Conservation (phyloP, 1,284 basidiomycete genomes). For the Boletellus sp. region DNA sequence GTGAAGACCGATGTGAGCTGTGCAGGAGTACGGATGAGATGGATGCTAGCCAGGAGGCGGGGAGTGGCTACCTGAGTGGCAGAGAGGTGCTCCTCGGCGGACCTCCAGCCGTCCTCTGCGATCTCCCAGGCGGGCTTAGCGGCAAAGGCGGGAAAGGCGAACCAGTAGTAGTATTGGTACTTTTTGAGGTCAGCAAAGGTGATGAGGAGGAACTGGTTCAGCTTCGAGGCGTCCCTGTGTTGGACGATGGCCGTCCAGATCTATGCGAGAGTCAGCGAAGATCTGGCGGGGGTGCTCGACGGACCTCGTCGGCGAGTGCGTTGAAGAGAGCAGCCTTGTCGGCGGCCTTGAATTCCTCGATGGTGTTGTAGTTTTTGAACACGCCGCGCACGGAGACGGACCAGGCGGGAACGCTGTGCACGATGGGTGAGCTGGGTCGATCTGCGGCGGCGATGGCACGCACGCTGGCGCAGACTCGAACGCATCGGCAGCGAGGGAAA, state of each 20-base stretch:
- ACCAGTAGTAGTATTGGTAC: conserved; percentile 98
- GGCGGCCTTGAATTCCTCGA: conserved; percentile 90
- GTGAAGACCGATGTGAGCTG: conserved; percentile 52
- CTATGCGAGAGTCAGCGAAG: conserved; percentile 31
- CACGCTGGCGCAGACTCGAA: conserved; percentile 45
- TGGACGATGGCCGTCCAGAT: conserved; percentile 62
- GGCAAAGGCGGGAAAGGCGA: conserved; percentile 90
- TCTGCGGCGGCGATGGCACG: conserved; percentile 24
- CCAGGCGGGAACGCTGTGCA: conserved; percentile 38
- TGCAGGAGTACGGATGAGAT: not conserved
- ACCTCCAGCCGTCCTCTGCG: conserved; percentile 51
- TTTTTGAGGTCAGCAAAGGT: conserved; percentile 98
- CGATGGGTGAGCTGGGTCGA: conserved; percentile 10
- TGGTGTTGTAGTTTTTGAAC: conserved; percentile 93
- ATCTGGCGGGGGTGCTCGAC: conserved; percentile 6
- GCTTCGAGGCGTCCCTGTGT: conserved; percentile 47
- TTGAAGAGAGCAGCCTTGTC: conserved; percentile 89
- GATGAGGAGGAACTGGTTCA: conserved; percentile 84
- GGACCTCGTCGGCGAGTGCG: conserved; percentile 57
- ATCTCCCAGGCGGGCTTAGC: conserved; percentile 88
- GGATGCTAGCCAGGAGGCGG: not conserved
- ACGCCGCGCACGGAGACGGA: conserved; percentile 53
- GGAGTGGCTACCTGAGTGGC: conserved; percentile 14
- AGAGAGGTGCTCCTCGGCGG: conserved; percentile 39
- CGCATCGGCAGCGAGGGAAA: conserved; percentile 58